These are phyloP conservation scores for Elongisporangium senticosum DNA, from an alignment of 352 stramenopile genomes.

Conservation along the genomic window DNA sequence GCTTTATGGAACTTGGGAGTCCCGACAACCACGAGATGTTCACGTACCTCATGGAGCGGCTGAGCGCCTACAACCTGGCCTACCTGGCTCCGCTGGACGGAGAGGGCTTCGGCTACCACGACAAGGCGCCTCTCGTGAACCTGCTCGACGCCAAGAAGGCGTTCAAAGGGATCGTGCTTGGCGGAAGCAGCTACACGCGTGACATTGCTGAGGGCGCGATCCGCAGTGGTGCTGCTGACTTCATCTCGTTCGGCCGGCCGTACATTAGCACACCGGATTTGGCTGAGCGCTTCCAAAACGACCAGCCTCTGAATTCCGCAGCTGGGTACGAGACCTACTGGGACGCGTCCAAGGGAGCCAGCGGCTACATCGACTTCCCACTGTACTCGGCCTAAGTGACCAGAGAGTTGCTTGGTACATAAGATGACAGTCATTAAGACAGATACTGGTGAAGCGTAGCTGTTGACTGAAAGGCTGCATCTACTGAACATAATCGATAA, in stretches of 20 bases:
- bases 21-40: constrained; percentile 46
- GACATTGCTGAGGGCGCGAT: constrained; percentile 23
- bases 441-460: too few relatives aligned
- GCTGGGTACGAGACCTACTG: constrained; percentile 16
- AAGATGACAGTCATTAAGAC: too few relatives aligned
- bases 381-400: constrained; percentile 3
- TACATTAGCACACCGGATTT: constrained; percentile 31
- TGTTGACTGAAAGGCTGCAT: too few relatives aligned
- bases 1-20: constrained; percentile 25
- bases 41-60: constrained; percentile 26
- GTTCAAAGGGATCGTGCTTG: constrained; percentile 28
- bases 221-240: constrained; percentile 20
- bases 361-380: constrained; percentile 20
- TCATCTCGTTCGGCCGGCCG: constrained; percentile 28
- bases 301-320: constrained; percentile 19
- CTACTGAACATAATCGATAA: too few relatives aligned
- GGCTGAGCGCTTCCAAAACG: constrained; percentile 17
- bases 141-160: constrained; percentile 5
- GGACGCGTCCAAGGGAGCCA: constrained; percentile 13
- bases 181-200: constrained; percentile 29
- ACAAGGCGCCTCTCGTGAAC: constrained; percentile 23
- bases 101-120: constrained; percentile 25
- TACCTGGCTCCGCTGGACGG: constrained; percentile 36
- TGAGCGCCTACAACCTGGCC: constrained; percentile 25
- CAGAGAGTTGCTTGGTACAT: too few relatives aligned